These are phyloP conservation scores for Simplicillium sp. DNA, from an alignment of 2,329 filamentous ascomycete species.

Conservation along the genomic window DNA sequence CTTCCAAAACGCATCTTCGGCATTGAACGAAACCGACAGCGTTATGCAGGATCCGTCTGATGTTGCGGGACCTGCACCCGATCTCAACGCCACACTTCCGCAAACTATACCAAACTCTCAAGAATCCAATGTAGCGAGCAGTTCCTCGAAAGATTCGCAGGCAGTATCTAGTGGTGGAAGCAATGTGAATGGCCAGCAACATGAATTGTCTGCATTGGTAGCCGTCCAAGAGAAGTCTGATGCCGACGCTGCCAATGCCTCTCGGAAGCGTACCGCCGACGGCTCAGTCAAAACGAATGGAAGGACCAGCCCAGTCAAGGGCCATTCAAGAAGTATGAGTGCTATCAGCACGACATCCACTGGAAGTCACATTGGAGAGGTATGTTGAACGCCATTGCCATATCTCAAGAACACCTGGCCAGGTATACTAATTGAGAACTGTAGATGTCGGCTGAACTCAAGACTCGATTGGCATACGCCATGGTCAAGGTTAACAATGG, in stretches of 20 bases:
- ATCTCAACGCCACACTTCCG: slow-evolving; percentile 1
- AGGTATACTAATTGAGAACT: slow-evolving; percentile 2
- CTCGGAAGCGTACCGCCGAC: slow-evolving; percentile 68
- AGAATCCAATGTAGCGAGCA: slow-evolving; percentile 1
- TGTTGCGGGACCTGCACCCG: not conserved
- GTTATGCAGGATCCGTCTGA: not conserved
- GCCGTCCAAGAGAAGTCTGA: slow-evolving; percentile 25
- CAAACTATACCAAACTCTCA: slow-evolving; percentile 6
- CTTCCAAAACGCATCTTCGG: not conserved
- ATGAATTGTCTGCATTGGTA: slow-evolving; percentile 49
- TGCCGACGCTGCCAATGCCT: slow-evolving; percentile 9
- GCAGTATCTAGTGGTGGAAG: slow-evolving; percentile 2
- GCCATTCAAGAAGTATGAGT: slow-evolving; percentile 65
- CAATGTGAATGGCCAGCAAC: slow-evolving; percentile 37
- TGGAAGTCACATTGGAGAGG: slow-evolving; percentile 68
- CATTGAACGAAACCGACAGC: no score
- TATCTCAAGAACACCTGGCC: not conserved
- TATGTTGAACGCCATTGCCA: slow-evolving; percentile 33
- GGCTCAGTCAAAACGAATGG: slow-evolving; percentile 54
- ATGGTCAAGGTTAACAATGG: slow-evolving; percentile 90
- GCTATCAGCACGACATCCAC: slow-evolving; percentile 51
- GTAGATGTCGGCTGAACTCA: slow-evolving; percentile 68
- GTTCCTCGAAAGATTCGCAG: no score
- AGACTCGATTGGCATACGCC: slow-evolving; percentile 79
- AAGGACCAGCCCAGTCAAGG: slow-evolving; percentile 37